These are phyloP conservation scores for Picea abies DNA, from an alignment of 83 land plant species.

Conservation along the genomic window DNA sequence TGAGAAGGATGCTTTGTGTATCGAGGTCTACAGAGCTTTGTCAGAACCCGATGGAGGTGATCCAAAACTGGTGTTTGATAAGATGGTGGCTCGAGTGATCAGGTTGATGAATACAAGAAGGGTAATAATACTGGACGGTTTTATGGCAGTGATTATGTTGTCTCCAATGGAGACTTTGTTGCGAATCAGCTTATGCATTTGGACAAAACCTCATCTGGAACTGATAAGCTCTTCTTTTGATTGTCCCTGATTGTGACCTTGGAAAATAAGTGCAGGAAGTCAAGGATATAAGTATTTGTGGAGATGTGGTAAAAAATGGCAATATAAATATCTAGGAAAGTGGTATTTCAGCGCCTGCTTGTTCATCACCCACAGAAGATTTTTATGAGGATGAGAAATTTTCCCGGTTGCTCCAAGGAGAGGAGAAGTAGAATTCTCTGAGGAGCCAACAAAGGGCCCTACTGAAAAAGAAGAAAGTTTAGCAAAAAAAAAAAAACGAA, in stretches of 20 bases:
- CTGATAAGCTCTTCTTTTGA: conserved; percentile 57
- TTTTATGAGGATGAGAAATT: conserved; percentile 69
- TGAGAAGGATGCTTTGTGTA: conserved; percentile 41
- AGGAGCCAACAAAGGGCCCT: conserved; percentile 31
- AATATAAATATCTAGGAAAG: conserved; percentile 18
- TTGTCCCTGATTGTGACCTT: conserved; percentile 68
- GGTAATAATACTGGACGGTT: conserved; percentile 31
- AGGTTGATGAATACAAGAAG: conserved; percentile 37
- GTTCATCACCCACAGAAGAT: conserved; percentile 25
- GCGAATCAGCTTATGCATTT: conserved; percentile 73
- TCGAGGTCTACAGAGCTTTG: conserved; percentile 40
- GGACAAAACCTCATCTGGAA: conserved; percentile 62
- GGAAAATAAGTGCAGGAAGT: conserved; percentile 52
- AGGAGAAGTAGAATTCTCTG: conserved; percentile 64
- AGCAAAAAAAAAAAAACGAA: conserved; percentile 92
- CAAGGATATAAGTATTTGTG: neutral
- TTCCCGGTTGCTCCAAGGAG: conserved; percentile 82
- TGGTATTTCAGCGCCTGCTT: neutral
- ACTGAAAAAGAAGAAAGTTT: conserved; percentile 49
- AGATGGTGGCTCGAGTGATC: conserved; percentile 29
- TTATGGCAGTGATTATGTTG: conserved; percentile 62
- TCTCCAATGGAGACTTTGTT: conserved; percentile 72
- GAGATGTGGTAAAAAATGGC: neutral
- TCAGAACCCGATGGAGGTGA: conserved; percentile 50
- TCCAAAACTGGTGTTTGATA: conserved; percentile 37